Evolutionary conservation across 164 flowering plant species (phyloP), one percentile per base, ranked within the genome.

Genomic region (Liquidambar formosana): DNA sequence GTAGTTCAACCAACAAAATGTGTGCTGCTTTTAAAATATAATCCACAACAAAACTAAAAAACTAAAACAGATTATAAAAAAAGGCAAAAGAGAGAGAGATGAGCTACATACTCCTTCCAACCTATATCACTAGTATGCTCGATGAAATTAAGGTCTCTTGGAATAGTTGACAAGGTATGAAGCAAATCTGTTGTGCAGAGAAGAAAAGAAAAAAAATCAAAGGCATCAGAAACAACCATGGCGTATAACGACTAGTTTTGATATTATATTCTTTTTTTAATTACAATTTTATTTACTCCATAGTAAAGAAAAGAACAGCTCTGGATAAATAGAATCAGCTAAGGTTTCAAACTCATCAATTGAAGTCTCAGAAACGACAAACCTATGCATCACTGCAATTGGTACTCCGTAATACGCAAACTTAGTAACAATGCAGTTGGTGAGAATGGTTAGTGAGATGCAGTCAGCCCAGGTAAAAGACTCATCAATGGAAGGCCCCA

Each of bases 91-190:
- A 14, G 56, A 12, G n/a, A 33, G 18, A 12, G 53, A 52, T 26
- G 51, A 65, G 41, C 8, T 6, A 64, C 91, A 26, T 83, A 90
- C 96, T 90, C 93, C 74, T 90, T 90, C 96, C 97, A 92, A 21
- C 97, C 93, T 68, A 92, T 88, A 76, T 92, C 89, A 66, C 97
- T 92, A 9, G 97, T 92, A 69, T 92, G 97, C 81, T 92, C 97
- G 19, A 92, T 78, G 68, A 92, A 92, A 68, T 92, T 92, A 14
- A 90, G 85, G 43, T 88, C 61, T 66, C 93, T 73, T 8, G 92
- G 90, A 38, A 92, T 67, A 12, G 77, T 19, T 61, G 88, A 84
- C 61, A 92, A 65, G 0, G 82, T 69, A 71, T 86, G 84, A 71
- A 92, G 86, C 74, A 92, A 63, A 84, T 92, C 97, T 90, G 82